Conservation (phyloP, 2,329 filamentous ascomycete species). For the Byssothecium circinans region DNA sequence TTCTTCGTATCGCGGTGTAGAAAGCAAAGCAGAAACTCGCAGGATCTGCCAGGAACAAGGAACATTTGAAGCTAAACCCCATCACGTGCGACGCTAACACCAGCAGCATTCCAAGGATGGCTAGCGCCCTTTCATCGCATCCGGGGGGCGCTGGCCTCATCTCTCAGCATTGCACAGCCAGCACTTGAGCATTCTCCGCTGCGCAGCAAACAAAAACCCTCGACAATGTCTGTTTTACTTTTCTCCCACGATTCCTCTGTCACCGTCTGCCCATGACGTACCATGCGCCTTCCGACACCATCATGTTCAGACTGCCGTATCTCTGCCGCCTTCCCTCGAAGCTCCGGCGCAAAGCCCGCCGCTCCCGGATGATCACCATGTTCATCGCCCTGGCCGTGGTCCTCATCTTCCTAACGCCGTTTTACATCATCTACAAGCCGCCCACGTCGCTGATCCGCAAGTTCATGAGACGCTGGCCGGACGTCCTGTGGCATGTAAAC, state of each 20-base stretch:
- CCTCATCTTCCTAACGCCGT: constrained; percentile 21
- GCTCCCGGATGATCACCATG: constrained; percentile 43
- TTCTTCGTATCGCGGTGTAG: background rate
- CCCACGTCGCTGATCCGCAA: constrained; percentile 70
- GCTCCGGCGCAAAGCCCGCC: constrained; percentile 39
- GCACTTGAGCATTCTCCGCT: background rate
- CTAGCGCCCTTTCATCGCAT: too few species aligned
- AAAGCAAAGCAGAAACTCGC: background rate
- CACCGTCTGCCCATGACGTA: background rate
- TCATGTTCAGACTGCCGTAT: constrained; percentile 35
- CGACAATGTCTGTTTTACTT: constrained; percentile 1
- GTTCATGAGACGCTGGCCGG: constrained; percentile 71
- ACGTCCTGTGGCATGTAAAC: constrained; percentile 74
- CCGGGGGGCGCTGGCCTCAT: constrained; percentile 8
- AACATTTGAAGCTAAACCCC: background rate
- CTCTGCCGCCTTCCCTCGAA: constrained; percentile 41
- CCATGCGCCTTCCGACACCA: constrained; percentile 7
- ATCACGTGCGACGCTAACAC: background rate
- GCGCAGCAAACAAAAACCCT: background rate
- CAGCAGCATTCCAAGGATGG: too few species aligned
- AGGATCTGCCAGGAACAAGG: background rate
- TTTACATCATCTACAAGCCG: constrained; percentile 79
- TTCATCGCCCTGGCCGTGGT: constrained; percentile 28
- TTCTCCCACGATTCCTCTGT: background rate
- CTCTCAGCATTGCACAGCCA: background rate